Evolutionary conservation across 108 stramenopile species (phyloP), one percentile per base, ranked within the genome.

Genomic region (Mediolabrus comicus): DNA sequence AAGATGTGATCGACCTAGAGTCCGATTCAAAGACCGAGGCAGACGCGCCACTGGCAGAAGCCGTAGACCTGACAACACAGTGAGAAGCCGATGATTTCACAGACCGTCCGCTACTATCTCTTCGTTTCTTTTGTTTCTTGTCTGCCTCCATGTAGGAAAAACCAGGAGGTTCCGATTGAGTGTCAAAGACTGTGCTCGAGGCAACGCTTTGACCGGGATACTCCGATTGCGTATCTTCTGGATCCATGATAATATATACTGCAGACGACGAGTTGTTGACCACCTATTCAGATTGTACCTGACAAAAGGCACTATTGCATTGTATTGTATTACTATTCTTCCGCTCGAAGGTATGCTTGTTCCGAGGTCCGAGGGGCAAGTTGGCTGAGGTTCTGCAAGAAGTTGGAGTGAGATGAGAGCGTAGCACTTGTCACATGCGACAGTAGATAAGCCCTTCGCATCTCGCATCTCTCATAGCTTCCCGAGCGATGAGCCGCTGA

Each of bases 151-250:
- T 24, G 46, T 31, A 59, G 3, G 26, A 31, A 53, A 35, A 67
- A 35, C 74, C 65, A 19, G 74, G 65, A 17, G 74, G 74, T 54
- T 74, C 74, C 36, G 74, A 74, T 24, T 13, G 14, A 35, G 74
- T 74, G 59, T 74, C 74, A 19, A 60, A 2, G 52, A 62, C 1
- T 24, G 59, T 67, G 59, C 52, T 43, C 41, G 60, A 54, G 59
- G 13, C 49, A 26, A 22, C 22, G 52, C 34, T 41, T 17, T 17
- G 41, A 19, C 41, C 16, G 41, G 41, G 41, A 43, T 43, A 43
- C 19, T 43, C 41, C 41, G 41, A 43, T 43, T 43, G 41, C 41
- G 41, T 43, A 13, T 43, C 41, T n/a, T 43, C 41, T 0, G 41
- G 41, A 2, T 43, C 41, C 41, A 43, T 43, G 17, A 3, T 43